Percentiles rank a stretch among this genome's conserved stretches.
phyloP scores from a whole-genome alignment of 305 asterid genomes.

The Lippia alba region DNA sequence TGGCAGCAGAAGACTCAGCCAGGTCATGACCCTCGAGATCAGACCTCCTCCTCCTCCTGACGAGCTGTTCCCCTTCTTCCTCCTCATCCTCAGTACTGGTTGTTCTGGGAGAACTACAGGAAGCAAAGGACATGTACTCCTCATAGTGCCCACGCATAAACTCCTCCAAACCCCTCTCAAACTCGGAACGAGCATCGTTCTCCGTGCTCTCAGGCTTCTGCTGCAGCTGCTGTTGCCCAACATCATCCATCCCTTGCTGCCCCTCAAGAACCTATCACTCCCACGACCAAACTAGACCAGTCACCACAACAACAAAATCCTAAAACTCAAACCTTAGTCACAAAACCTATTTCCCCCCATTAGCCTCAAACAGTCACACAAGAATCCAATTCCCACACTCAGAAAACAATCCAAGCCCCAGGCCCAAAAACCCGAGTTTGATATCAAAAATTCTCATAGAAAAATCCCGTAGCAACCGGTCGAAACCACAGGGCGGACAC shows the following conservation, averaged over 20 bases:
- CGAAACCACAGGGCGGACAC: slow-evolving; percentile 46
- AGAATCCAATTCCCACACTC: slow-evolving; percentile 44
- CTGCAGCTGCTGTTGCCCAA: slow-evolving; percentile 68
- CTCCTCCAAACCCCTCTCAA: slow-evolving; percentile 87
- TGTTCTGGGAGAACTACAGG: slow-evolving; percentile 83
- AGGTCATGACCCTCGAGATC: slow-evolving; percentile 88
- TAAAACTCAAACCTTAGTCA: slow-evolving; percentile 34
- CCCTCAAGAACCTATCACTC: slow-evolving; percentile 40
- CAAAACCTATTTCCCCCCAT: slow-evolving; percentile 43
- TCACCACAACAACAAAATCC: slow-evolving; percentile 32
- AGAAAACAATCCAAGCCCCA: slow-evolving; percentile 54
- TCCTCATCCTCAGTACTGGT: slow-evolving; percentile 76
- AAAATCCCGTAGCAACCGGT: slow-evolving; percentile 34
- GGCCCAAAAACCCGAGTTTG: slow-evolving; percentile 44
- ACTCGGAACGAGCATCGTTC: slow-evolving; percentile 62
- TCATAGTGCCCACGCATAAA: slow-evolving; percentile 83
- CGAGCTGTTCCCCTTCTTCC: slow-evolving; percentile 77
- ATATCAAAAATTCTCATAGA: slow-evolving; percentile 42
- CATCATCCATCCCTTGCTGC: slow-evolving; percentile 61
- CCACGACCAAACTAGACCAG: slow-evolving; percentile 37
- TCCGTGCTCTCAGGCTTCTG: slow-evolving; percentile 82
- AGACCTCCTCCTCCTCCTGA: slow-evolving; percentile 87
- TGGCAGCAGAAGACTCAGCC: slow-evolving; percentile 89
- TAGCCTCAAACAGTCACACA: slow-evolving; percentile 40
- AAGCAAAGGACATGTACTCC: slow-evolving; percentile 85